Percentiles rank a stretch among this genome's conserved stretches.
phyloP scores from a whole-genome alignment of 164 flowering plant species.

The Nymphaea thermarum region DNA sequence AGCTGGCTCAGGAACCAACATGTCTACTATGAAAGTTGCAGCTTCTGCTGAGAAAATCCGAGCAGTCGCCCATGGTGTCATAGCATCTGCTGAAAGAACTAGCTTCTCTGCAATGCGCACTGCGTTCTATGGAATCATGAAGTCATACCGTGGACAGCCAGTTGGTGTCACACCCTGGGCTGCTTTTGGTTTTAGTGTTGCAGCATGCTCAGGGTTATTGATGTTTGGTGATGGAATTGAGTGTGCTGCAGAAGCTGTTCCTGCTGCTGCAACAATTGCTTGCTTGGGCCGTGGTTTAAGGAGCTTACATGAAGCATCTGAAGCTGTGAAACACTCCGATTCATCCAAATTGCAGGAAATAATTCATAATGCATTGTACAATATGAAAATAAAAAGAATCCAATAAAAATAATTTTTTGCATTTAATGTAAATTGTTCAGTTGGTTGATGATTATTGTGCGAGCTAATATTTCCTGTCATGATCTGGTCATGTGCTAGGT shows the following conservation, averaged over 20 bases:
- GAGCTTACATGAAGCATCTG: constrained; percentile 54
- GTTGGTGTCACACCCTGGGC: constrained; percentile 59
- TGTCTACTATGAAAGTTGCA: constrained; percentile 44
- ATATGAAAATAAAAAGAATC: constrained; percentile 30
- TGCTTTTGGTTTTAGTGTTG: constrained; percentile 77
- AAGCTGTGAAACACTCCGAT: constrained; percentile 27
- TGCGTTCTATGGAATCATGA: constrained; percentile 89
- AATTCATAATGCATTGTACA: constrained; percentile 51
- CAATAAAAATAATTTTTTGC: constrained; percentile 12
- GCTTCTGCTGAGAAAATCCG: constrained; percentile 75
- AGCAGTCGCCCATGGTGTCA: constrained; percentile 49
- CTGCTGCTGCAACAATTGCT: constrained; percentile 72
- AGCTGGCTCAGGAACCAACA: constrained; percentile 31
- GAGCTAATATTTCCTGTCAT: too few relatives aligned
- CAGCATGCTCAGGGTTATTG: constrained; percentile 66
- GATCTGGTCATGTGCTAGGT: too few relatives aligned
- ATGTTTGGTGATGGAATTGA: constrained; percentile 84
- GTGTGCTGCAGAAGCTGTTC: constrained; percentile 72
- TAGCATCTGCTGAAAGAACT: constrained; percentile 75
- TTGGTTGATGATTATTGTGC: too few relatives aligned
- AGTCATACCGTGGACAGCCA: constrained; percentile 40
- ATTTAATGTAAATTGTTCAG: not conserved
- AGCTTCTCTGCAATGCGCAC: constrained; percentile 82
- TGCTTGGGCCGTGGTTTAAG: constrained; percentile 79
- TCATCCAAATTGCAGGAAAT: constrained; percentile 45